These are phyloP conservation scores for Penstemon eatonii DNA, from an alignment of 257 asterid genomes.

Conservation along the genomic window DNA sequence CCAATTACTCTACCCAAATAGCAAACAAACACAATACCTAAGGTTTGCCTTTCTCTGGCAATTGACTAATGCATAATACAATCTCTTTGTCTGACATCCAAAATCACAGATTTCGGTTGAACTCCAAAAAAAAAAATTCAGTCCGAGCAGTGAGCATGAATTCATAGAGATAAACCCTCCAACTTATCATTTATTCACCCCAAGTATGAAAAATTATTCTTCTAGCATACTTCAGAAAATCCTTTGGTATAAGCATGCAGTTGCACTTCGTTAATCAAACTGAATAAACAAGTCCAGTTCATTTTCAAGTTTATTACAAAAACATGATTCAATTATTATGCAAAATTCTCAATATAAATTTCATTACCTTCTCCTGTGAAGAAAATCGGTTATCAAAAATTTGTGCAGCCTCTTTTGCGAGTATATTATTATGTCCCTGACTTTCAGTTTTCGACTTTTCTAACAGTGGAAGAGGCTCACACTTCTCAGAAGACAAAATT, in stretches of 20 bases:
- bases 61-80: neutral
- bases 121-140: neutral
- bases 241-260: no score
- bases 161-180: neutral
- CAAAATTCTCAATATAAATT: neutral
- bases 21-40: neutral
- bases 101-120: neutral
- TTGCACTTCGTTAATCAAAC: neutral
- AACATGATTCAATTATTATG: neutral
- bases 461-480: conserved; percentile 40
- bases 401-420: conserved; percentile 74
- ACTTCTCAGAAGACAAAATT: conserved; percentile 41
- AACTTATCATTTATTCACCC: neutral
- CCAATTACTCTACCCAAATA: neutral
- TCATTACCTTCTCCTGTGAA: conserved; percentile 75
- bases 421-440: conserved; percentile 48
- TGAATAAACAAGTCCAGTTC: neutral
- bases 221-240: no score
- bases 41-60: neutral
- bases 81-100: neutral
- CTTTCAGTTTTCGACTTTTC: conserved; percentile 74
- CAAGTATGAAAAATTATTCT: neutral
- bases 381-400: conserved; percentile 69
- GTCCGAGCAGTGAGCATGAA: neutral
- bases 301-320: conserved; percentile 3